Evolutionary conservation across 1,139 yeast genomes (phyloP), one percentile per base, ranked within the genome.

Genomic region (Blastobotrys elegans): DNA sequence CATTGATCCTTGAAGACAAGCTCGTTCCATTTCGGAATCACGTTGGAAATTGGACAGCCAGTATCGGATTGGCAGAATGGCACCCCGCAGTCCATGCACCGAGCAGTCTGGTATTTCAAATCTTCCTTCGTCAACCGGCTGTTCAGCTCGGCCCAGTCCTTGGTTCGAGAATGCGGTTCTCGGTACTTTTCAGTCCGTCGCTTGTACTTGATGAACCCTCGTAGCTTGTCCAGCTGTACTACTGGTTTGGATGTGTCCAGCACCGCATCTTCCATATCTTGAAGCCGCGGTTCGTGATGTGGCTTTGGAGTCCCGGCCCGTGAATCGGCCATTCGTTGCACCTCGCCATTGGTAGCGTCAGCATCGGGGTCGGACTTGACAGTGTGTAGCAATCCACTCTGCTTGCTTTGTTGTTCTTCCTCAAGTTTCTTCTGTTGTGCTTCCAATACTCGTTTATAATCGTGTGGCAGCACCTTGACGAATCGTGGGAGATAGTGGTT

Each of bases 61-160:
- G 96, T 85, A 68, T 92, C 97, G 38, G 96, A 84, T 64, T 94
- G 95, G 75, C 98, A 92, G 79, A 90, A 92, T 52, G 98, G 98
- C 61, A 92, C 95, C 73, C 98, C 98, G 75, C 98, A 92, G 71
- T 92, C 98, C 96, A 92, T 92, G 77, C 98, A 92, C 70, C 98
- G 81, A n/a, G 97, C 97, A 50, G 97, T 87, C 72, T 92, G 97
- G 64, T 77, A 77, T 65, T 82, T 79, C 64, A 92, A 82, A 58
- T 92, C 97, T 48, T 85, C 90, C 69, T 85, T 84, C 53, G 89
- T 74, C 58, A 92, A 76, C 54, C 96, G 81, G 16, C 79, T 71
- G 17, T 95, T 82, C 69, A 92, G 77, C 71, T 92, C 98, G 57
- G 84, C 80, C 97, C 97, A 92, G 69, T 92, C 97, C 63, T 75